These are phyloP conservation scores for Cystobasidiaceae sp. DNA, from an alignment of 1,284 basidiomycete species.

Conservation along the genomic window DNA sequence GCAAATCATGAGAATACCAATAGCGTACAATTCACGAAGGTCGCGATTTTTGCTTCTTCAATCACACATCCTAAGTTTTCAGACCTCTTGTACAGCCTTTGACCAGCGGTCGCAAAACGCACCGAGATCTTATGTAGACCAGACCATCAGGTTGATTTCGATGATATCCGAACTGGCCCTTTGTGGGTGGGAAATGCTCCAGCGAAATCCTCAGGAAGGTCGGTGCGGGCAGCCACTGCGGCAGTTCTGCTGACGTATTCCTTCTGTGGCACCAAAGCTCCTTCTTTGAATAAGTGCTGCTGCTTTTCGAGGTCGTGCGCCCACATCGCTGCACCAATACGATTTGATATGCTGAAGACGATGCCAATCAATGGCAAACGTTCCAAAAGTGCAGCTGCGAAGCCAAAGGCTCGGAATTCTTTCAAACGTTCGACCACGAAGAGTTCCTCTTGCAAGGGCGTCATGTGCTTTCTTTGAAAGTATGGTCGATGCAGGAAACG, in stretches of 20 bases:
- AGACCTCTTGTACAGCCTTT: no score
- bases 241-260: conserved; percentile 41
- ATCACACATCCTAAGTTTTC: no score
- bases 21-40: no score
- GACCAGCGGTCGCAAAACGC: no score
- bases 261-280: conserved; percentile 34
- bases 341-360: conserved; percentile 43
- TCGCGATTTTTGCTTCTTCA: no score
- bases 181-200: conserved; percentile 38
- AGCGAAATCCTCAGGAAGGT: conserved; percentile 35
- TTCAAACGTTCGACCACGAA: conserved; percentile 42
- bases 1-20: neutral
- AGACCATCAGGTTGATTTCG: no score
- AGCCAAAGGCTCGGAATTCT: conserved; percentile 43
- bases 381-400: conserved; percentile 40
- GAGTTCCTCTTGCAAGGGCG: conserved; percentile 37
- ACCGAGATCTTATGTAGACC: no score
- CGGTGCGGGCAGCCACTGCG: conserved; percentile 28
- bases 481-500: conserved; percentile 37
- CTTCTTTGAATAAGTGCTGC: conserved; percentile 38
- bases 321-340: conserved; percentile 35
- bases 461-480: conserved; percentile 42
- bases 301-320: conserved; percentile 40
- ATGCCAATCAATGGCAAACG: conserved; percentile 42
- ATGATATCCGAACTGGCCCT: conserved; percentile 35